Evolutionary conservation across 2,329 filamentous ascomycete genomes (phyloP), one percentile per base, ranked within the genome.

Genomic region (Monosporascus sp.): DNA sequence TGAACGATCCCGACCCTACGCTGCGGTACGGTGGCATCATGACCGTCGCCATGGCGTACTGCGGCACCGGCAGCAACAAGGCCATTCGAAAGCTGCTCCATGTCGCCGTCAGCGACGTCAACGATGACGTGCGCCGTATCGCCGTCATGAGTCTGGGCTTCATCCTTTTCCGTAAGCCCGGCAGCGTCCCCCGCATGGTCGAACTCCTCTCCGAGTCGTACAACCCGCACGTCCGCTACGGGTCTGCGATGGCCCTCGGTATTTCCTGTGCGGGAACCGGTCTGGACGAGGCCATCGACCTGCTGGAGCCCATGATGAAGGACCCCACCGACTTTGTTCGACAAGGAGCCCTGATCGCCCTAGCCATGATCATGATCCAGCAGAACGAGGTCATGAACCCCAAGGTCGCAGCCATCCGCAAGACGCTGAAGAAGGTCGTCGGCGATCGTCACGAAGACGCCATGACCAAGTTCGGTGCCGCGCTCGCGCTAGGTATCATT

Each of bases 301-400:
- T 99, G 19, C 81, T 99, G 5, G 94, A 99, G 76, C 94, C 94
- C 19, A 99, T 99, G 94, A 92, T 97, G 78, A 99, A 97, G 78
- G 94, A 99, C 64, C 95, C 94, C 7, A 96, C 92, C 54, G 94
- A 99, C 75, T 99, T 99, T 69, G 94, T 99, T 50, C 87, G 95
- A 62, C 94, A 99, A 73, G 94, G 95, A 68, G 93, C 94, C 41
- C 78, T 97, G 58, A 97, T 99, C 63, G 85, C 94, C 3, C 80
- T 97, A 54, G 85, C 94, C 55, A 99, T 99, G 94, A 96, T 99
- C 64, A 87, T 99, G 81, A 89, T 97, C n/a, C 94, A 99, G 74
- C 94, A 97, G 71, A 99, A 97, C 65, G 94, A 99, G 73, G 87
- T 88, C 27, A 96, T 97, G 90, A 99, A 97, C 74, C 92, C 94